Percentiles rank a stretch among this genome's conserved stretches.
phyloP scores from a whole-genome alignment of 768 basidiomycete species.

The Lentinula raphanica region DNA sequence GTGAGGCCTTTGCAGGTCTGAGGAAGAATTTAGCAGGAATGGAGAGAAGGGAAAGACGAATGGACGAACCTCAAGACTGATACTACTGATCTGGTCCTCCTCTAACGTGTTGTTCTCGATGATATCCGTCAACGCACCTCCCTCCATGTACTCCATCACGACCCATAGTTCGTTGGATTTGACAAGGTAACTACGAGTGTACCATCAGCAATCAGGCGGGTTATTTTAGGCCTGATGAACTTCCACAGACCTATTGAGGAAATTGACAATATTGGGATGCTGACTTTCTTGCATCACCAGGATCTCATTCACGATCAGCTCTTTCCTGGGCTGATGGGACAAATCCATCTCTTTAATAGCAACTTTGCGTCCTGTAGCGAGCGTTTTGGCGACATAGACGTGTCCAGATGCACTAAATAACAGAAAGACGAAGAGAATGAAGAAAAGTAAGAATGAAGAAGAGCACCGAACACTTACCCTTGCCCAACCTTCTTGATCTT shows the following conservation, averaged over 20 bases:
- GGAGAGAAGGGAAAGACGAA: neutral
- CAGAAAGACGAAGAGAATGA: neutral
- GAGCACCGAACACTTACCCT: constrained; percentile 57
- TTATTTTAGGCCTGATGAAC: neutral
- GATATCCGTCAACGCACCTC: constrained; percentile 93
- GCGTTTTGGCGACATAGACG: constrained; percentile 93
- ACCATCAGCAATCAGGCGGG: neutral
- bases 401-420: constrained; percentile 84
- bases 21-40: neutral
- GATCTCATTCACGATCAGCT: constrained; percentile 96
- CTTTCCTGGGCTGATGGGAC: constrained; percentile 91
- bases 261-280: constrained; percentile 97
- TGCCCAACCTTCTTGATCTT: constrained; percentile 99
- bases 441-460: neutral
- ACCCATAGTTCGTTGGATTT: constrained; percentile 91
- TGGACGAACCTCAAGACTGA: constrained; percentile 76
- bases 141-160: constrained; percentile 99
- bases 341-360: constrained; percentile 99
- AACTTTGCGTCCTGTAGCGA: constrained; percentile 79
- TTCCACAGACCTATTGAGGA: constrained; percentile 46
- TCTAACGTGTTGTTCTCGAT: constrained; percentile 95
- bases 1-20: constrained; percentile 94
- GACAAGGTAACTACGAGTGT: constrained; percentile 75
- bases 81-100: constrained; percentile 92
- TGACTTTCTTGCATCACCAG: constrained; percentile 98